Base-by-base conservation (phyloP, 1,284 basidiomycete species). In the Cutaneotrichosporon arboriforme region DNA sequence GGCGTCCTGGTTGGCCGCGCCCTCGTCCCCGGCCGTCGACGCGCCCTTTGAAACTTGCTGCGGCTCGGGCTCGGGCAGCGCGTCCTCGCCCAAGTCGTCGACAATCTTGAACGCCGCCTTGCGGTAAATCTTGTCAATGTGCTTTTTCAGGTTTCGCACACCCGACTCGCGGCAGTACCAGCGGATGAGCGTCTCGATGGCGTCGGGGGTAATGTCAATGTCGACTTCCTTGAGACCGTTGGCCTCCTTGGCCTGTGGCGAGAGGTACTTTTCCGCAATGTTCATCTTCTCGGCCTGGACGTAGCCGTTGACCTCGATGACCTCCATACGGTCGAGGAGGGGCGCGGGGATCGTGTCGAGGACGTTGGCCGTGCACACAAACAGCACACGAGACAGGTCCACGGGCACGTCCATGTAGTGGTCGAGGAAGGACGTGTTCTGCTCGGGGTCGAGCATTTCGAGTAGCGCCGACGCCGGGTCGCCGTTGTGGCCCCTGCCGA, bases 361-460 rank as follows among this genome's bases (percentile, higher is more conserved):
- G 54, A 85, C 86, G 76, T 97, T 97, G 39, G 91, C 90, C 4
- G 94, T 98, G 78, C 94, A 97, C 55, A 98, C 94, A 73, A 98
- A 99, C 1, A 99, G 82, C 21, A 98, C 91, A 33, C 90, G 84
- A 1, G 92, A 97, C 5, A 98, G 81, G 70, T 98, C 93, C 50
- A 98, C 89, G 10, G 96, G 93, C 12, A 98, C 90, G 68, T 97
- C 91, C 85, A 94, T 91, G 75, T 97, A 97, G 69, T 97, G 92
- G 72, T 97, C 94, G 63, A 96, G 79, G 81, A 97, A 97, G 31
- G 84, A 85, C 48, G 85, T 87, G 73, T 98, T 97, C 77, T 98
- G 94, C 70, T 97, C 94, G 0, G 94, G 94, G 73, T 98, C 94
- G 46, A 98, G 79, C 85, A 97, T 94, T 77, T 98, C 94, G 35